Evolutionary conservation across 2,329 filamentous ascomycete genomes (phyloP), one percentile per base, ranked within the genome.

Genomic region (Hortaea sp.): DNA sequence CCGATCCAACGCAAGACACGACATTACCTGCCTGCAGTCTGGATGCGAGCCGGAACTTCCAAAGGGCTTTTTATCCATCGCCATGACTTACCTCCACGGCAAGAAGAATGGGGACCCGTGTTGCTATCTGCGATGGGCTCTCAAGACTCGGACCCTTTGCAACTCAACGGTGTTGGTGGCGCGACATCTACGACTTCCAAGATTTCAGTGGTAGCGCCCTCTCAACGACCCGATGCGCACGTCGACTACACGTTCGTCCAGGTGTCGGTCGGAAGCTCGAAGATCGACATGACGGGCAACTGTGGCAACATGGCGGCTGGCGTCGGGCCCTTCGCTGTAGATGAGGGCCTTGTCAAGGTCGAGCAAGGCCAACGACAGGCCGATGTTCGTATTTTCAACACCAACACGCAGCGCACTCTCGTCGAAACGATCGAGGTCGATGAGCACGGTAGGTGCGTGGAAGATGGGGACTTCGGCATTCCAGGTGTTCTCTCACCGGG

Each of bases 291-390:
- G 56, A 78, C 79, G 0, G 79, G 82, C 27, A 88, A 86, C 55
- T 87, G 83, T 59, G 84, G 84, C n/a, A 87, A 87, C 60, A 83
- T 88, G 80, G 78, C 72, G 5, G 73, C 76, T 37, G 74, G 78
- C 0, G 74, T 87, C 40, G 84, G 82, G 0, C 82, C 84, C 0
- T 81, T 77, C 57, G 79, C 78, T 2, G 67, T 80, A 59, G 66
- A 86, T 65, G 62, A 71, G 27, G 69, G 74, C 2, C 51, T 82
- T 1, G 64, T 78, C 47, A 50, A 62, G 6, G 10, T 10, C 49
- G 56, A 45, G 44, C 58, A 40, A 12, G 62, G 13, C 58, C 58
- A 57, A 7, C 9, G 5, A 2, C 60, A 63, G 47, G 66, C 69
- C 1, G 75, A 67, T 0, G 74, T 87, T 9, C 69, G 75, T 45